Base-by-base conservation (phyloP, 805 yeast species). In the Ogataea minuta region DNA sequence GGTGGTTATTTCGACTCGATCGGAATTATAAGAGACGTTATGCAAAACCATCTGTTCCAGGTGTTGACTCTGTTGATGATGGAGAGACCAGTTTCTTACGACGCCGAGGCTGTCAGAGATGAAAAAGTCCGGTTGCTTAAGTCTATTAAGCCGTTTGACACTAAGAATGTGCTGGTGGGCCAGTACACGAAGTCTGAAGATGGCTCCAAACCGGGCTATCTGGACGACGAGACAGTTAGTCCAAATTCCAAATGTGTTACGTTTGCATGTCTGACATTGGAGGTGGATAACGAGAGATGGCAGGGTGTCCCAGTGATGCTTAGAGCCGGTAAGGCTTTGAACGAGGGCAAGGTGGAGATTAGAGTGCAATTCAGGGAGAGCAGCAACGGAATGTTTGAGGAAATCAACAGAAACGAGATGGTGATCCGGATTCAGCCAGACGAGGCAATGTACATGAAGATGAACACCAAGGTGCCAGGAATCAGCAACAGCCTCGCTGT, bases 281-380 rank as follows among this genome's bases (percentile, higher is more conserved):
- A 80, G 49, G 85, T 93, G 63, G 72, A 80, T 56, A 93, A 90
- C 64, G 98, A 93, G 67, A 80, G 97, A 60, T 93, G 99, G 99
- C 93, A 85, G 48, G 98, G 98, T 57, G 98, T 93, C 31, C 99
- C 99, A 39, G 79, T 93, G 59, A 82, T 93, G 37, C 72, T 93
- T 72, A 79, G 96, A 68, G 99, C 98, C 11, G 99, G 99, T 58
- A 93, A 93, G 69, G 96, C 98, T n/a, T 71, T 93, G 45, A 88
- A 91, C 63, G 90, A 83, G 57, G 84, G 91, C 44, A 89, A 89
- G 72, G 99, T 93, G 34, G 99, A 93, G 70, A 83, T 93, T 48
- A 78, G 98, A 64, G 70, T 93, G 46, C 98, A 93, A 71, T 91
- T 84, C 70, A 87, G 82, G 67, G 83, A 84, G 30, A 95, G 84